phyloP scores from a whole-genome alignment of 2,329 filamentous ascomycete genomes.

The Aspergillus sp. region DNA sequence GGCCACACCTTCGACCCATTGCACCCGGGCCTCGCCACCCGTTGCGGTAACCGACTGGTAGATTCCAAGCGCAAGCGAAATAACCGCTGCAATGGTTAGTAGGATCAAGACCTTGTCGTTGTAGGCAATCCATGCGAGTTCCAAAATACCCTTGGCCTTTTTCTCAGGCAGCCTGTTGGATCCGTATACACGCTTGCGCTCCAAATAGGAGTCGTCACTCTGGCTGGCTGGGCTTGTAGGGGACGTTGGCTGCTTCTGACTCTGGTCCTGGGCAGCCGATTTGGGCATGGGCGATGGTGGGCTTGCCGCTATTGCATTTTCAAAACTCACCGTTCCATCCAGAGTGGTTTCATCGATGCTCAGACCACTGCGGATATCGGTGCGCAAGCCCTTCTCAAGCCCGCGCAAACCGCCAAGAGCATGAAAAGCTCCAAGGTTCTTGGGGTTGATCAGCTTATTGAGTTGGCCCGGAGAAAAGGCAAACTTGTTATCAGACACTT shows the following conservation, averaged over 20 bases:
- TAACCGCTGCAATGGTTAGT: constrained; percentile 60
- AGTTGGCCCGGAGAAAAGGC: constrained; percentile 66
- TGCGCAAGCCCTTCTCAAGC: constrained; percentile 64
- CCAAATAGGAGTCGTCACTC: constrained; percentile 41
- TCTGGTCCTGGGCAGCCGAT: constrained; percentile 13
- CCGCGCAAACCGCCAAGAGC: constrained; percentile 65
- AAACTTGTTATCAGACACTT: constrained; percentile 60
- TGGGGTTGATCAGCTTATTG: constrained; percentile 71
- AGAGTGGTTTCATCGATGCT: constrained; percentile 60
- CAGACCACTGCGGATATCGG: constrained; percentile 56
- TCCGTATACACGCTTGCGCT: constrained; percentile 62
- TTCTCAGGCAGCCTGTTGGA: constrained; percentile 60
- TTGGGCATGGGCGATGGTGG: constrained; percentile 19
- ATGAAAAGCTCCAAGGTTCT: constrained; percentile 65
- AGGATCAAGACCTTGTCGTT: constrained; percentile 73
- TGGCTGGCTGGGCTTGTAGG: constrained; percentile 5
- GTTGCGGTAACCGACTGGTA: constrained; percentile 59
- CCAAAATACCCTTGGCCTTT: constrained; percentile 60
- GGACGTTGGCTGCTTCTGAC: constrained; percentile 2
- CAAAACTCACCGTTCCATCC: constrained; percentile 59
- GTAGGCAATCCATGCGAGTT: constrained; percentile 70
- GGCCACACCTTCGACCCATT: constrained; percentile 76
- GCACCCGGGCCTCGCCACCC: constrained; percentile 50
- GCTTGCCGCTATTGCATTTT: constrained; percentile 44
- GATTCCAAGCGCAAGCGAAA: constrained; percentile 65